phyloP scores from a whole-genome alignment of 1,284 basidiomycete species.

The Erythrobasidium hasegawianum region DNA sequence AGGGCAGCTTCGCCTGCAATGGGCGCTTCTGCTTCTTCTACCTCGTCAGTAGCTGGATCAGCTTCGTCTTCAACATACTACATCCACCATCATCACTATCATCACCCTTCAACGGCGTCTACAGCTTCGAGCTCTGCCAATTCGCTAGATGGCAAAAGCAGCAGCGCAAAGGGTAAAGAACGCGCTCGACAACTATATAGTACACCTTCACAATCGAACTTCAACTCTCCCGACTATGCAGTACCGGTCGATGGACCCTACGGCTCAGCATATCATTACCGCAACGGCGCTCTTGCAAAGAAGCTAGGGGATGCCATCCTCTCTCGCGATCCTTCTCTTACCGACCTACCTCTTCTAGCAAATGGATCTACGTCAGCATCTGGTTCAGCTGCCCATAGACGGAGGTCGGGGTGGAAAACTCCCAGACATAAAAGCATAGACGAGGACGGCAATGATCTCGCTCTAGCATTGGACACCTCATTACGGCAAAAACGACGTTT shows the following conservation, averaged over 20 bases:
- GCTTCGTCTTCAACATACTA: slow-evolving; percentile 8
- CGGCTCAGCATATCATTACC: slow-evolving; percentile 28
- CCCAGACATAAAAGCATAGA: slow-evolving; percentile 9
- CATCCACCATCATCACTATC: slow-evolving; percentile 30
- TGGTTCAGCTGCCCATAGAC: slow-evolving; percentile 9
- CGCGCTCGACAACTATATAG: neutral
- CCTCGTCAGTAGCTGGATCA: neutral
- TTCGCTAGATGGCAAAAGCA: slow-evolving; percentile 3
- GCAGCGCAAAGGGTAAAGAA: slow-evolving; percentile 7
- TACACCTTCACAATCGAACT: neutral
- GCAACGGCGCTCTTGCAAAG: slow-evolving; percentile 22
- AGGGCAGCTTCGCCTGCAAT: slow-evolving; percentile 26
- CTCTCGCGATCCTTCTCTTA: slow-evolving; percentile 31
- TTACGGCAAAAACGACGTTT: slow-evolving; percentile 14
- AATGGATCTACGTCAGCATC: slow-evolving; percentile 4
- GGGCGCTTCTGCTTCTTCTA: slow-evolving; percentile 3
- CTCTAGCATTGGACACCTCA: neutral
- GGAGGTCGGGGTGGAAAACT: slow-evolving; percentile 30
- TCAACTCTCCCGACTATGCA: slow-evolving; percentile 18
- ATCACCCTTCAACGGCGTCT: slow-evolving; percentile 13
- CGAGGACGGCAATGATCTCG: slow-evolving; percentile 10
- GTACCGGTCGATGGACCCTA: slow-evolving; percentile 25
- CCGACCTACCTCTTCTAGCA: slow-evolving; percentile 21
- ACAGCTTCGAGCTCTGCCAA: slow-evolving; percentile 2
- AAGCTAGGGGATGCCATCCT: slow-evolving; percentile 25